phyloP scores from a whole-genome alignment of 805 yeast genomes.

The Metschnikowia vanudenii region DNA sequence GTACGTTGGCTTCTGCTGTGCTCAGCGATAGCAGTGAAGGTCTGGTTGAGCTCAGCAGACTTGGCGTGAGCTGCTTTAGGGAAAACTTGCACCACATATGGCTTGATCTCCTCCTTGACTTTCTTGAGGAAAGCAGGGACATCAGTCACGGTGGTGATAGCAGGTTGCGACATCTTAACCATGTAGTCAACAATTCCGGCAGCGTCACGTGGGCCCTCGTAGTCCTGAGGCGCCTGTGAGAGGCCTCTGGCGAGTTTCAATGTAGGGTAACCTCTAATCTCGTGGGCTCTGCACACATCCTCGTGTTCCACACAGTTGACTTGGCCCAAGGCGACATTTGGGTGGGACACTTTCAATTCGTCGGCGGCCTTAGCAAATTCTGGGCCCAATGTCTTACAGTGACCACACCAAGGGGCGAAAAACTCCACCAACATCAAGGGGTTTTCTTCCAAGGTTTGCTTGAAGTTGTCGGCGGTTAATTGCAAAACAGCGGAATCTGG shows the following conservation, averaged over 20 bases:
- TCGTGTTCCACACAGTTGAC: constrained; percentile 80
- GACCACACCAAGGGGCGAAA: constrained; percentile 98
- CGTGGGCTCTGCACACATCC: constrained; percentile 65
- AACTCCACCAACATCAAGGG: constrained; percentile 83
- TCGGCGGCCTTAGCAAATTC: constrained; percentile 75
- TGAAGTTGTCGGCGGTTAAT: constrained; percentile 65
- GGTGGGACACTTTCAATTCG: constrained; percentile 46
- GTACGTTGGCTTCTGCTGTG: constrained; percentile 58
- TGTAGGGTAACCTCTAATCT: constrained; percentile 81
- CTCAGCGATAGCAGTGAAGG: constrained; percentile 65
- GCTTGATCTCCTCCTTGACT: constrained; percentile 47
- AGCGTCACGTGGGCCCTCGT: constrained; percentile 82
- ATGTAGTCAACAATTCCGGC: constrained; percentile 74
- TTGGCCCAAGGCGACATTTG: constrained; percentile 73
- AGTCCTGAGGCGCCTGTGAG: constrained; percentile 50
- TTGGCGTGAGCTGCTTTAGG: constrained; percentile 29
- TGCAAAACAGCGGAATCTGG: constrained; percentile 86
- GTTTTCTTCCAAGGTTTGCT: constrained; percentile 62
- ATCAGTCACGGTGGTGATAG: constrained; percentile 45
- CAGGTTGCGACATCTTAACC: constrained; percentile 79
- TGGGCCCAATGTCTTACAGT: constrained; percentile 87
- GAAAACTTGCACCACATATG: constrained; percentile 55
- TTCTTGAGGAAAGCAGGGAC: constrained; percentile 51
- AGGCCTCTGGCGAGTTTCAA: constrained; percentile 68
- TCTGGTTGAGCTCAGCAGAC: constrained; percentile 39